Base-by-base conservation (phyloP, 1,284 basidiomycete species). In the Entoloma clypeatum region DNA sequence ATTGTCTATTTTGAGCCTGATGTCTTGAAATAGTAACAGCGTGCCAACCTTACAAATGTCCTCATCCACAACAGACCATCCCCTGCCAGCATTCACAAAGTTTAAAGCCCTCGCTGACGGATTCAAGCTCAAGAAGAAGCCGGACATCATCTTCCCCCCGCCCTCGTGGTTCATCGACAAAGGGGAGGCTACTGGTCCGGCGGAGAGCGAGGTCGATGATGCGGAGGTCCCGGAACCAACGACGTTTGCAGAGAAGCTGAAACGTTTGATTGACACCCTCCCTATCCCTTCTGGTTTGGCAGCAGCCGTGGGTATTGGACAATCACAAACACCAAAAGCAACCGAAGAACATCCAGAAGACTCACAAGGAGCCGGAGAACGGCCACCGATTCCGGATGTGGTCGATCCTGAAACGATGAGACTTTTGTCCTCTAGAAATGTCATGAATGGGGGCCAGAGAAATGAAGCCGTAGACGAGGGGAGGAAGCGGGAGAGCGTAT, bases 401-500 rank as follows among this genome's bases (percentile, higher is more conserved):
- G 54, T 65, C 9, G 77, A 81, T 50, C 60, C 66, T 9, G 62
- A 65, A 36, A 61, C 74, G 28, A 61, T 73, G 28, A 62, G 67
- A 23, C 65, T 74, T 45, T 62, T 80, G 22, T 74, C 73, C 17
- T 77, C 74, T 2, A 71, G 78, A 45, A 62, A 65, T 14, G 58
- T 75, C 27, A 81, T 84, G 77, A 81, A 78, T 44, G 68, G 68
- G 21, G 39, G 5, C 8, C 17, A 19, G n/a, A 31, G 23, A 22
- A 25, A 45, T 13, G 40, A 39, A 1, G 14, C 45, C 26, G 39
- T 40, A 16, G 43, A 43, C 17, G 33, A 43, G 6, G 68, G 68
- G 16, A 61, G 64, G 18, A 68, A 65, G 10, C 62, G 69, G 29
- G 67, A 74, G 47, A 77, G 77, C 14, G 65, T 86, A 3, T 83